Base-by-base conservation (phyloP, 495 filamentous ascomycete genomes). In the Penicillium pancosmium region DNA sequence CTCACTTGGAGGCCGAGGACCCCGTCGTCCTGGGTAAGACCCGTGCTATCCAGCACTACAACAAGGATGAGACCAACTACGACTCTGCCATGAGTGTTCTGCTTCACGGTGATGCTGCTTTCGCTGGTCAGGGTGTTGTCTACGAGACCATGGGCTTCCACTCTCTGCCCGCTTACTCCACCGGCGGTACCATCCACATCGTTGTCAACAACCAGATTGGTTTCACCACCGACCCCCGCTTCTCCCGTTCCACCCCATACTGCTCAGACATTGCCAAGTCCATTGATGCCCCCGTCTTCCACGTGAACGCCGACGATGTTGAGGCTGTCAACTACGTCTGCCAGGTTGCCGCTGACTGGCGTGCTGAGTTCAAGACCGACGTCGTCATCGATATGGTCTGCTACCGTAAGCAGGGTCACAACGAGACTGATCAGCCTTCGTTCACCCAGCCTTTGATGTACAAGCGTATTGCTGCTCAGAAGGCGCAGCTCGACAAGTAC, bases 391-490 rank as follows among this genome's bases (percentile, higher is more conserved):
- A 98, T 76, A 87, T 98, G 59, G 91, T 98, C 67, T 98, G 94
- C 85, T 98, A 98, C 83, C 88, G 94, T 64, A 98, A 98, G 79
- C 87, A 97, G 76, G 94, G 94, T 53, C 94, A 98, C 86, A 98
- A 98, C 79, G 94, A 98, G 82, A 98, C 94, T 13, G 94, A 98
- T 68, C 94, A 98, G 80, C 94, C 94, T 16, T 96, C 93, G 34
- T 98, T 98, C 84, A 98, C 94, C n/a, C 94, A 98, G 77, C 94
- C 94, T 38, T 78, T 96, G 59, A 98, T 98, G 94, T 98, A 98
- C 84, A 96, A 97, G 84, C 91, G 90, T 64, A 97, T 98, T 69
- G 83, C 85, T 55, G 80, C 85, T 38, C 90, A 97, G 70, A 81
- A 86, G 59, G 81, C 85, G 23, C 87, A 92, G 72, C 86, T 98